Conservation (phyloP, 2,329 filamentous ascomycete species). For the Cadophora gregata region DNA sequence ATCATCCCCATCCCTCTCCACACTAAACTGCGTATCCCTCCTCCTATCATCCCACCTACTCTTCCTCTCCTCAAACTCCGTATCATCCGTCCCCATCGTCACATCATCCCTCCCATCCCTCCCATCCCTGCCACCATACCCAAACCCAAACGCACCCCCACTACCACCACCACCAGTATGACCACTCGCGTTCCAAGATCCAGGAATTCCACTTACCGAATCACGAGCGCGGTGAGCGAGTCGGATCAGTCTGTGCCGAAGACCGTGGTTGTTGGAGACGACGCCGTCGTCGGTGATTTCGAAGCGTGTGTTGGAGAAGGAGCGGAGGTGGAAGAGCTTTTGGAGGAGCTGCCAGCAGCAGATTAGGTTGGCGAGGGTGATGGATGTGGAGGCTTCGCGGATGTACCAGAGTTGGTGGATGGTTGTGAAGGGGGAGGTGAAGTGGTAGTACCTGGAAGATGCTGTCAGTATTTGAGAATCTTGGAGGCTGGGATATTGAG, state of each 20-base stretch:
- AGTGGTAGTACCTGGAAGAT: conserved; percentile 34
- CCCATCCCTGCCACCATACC: not conserved
- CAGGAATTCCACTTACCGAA: not conserved
- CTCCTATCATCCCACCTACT: conserved; percentile 9
- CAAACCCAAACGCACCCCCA: not conserved
- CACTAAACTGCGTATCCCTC: conserved; percentile 8
- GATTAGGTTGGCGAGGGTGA: conserved; percentile 58
- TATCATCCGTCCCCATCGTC: not conserved
- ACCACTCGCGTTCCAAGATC: not conserved
- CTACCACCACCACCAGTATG: not conserved
- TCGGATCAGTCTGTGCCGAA: not conserved
- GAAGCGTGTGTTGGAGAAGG: conserved; percentile 29
- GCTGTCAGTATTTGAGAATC: not conserved
- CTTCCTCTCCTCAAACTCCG: conserved; percentile 1
- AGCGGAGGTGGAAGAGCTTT: conserved; percentile 34
- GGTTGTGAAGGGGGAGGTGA: conserved; percentile 42
- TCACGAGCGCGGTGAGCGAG: not conserved
- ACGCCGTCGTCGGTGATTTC: conserved; percentile 21
- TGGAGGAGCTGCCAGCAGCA: conserved; percentile 51
- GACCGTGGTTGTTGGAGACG: not conserved
- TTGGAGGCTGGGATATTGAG: not conserved
- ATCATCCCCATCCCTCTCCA: conserved; percentile 13
- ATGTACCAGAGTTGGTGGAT: conserved; percentile 53
- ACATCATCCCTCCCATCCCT: not conserved
- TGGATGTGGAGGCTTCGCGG: conserved; percentile 56